Conservation (phyloP, 257 asterid species). For the Przewalskia tangutica region DNA sequence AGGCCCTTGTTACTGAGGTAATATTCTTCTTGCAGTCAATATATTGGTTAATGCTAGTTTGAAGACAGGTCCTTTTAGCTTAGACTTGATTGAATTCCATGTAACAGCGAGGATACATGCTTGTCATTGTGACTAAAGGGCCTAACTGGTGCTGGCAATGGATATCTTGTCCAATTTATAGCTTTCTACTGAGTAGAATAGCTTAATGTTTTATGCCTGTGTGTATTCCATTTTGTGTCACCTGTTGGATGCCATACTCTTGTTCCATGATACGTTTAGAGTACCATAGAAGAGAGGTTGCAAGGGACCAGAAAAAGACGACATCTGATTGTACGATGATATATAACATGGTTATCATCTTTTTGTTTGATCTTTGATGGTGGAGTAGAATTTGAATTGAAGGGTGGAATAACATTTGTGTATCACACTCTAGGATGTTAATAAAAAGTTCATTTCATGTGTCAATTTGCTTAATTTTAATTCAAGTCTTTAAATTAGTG, state of each 20-base stretch:
- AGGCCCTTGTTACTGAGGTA: slow-evolving; percentile 50
- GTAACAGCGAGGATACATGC: background rate
- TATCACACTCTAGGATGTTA: background rate
- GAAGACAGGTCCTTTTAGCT: background rate
- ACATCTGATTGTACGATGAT: background rate
- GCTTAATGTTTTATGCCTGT: background rate
- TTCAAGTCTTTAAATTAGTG: background rate
- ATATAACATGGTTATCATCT: background rate
- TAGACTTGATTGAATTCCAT: background rate
- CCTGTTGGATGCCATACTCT: background rate
- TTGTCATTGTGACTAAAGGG: background rate
- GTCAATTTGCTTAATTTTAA: background rate
- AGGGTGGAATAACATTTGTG: background rate
- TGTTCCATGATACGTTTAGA: background rate
- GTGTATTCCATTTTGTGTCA: background rate
- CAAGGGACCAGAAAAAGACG: background rate
- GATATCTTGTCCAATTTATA: background rate
- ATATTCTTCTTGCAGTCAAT: background rate
- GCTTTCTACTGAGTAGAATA: background rate
- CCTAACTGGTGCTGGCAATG: background rate
- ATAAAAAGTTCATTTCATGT: background rate
- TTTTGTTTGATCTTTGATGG: background rate
- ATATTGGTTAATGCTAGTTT: background rate
- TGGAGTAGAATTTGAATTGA: background rate
- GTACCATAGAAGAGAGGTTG: background rate